Percentiles rank a stretch among this genome's conserved stretches.
phyloP scores from a whole-genome alignment of 2,329 filamentous ascomycete species.

The Diplocarpon mali region DNA sequence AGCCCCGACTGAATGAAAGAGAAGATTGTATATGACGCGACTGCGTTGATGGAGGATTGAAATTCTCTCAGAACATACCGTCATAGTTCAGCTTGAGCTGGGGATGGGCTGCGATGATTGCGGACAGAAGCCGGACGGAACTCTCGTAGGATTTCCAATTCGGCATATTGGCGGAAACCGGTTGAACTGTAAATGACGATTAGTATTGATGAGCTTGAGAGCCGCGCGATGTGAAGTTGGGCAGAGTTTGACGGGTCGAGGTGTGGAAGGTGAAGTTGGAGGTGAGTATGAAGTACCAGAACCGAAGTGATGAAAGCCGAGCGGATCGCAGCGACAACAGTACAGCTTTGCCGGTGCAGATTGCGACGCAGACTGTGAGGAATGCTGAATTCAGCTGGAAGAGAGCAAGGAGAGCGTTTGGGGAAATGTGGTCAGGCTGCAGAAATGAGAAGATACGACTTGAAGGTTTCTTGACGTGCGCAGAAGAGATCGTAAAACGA shows the following conservation, averaged over 20 bases:
- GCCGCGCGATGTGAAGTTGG: background rate
- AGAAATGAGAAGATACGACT: background rate
- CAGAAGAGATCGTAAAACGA: background rate
- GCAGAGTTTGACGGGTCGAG: background rate
- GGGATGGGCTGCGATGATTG: slow-evolving; percentile 47
- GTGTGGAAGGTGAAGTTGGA: background rate
- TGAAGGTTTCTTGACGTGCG: no score
- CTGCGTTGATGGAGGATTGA: background rate
- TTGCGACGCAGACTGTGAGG: background rate
- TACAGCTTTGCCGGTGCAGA: background rate
- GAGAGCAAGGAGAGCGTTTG: background rate
- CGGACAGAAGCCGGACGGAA: slow-evolving; percentile 47
- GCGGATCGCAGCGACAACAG: background rate
- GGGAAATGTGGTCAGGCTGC: background rate
- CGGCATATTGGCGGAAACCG: slow-evolving; percentile 31
- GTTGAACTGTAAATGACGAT: slow-evolving; percentile 4
- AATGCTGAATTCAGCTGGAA: background rate
- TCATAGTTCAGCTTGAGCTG: slow-evolving; percentile 47
- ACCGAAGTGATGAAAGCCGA: slow-evolving; percentile 1
- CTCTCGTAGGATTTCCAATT: slow-evolving; percentile 52
- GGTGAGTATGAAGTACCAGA: background rate
- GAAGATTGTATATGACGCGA: background rate
- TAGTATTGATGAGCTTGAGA: background rate
- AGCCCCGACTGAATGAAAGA: slow-evolving; percentile 1
- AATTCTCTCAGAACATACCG: slow-evolving; percentile 35